These are phyloP conservation scores for Oryza officinalis DNA, from an alignment of 176 grass and related monocot genomes.

Conservation along the genomic window DNA sequence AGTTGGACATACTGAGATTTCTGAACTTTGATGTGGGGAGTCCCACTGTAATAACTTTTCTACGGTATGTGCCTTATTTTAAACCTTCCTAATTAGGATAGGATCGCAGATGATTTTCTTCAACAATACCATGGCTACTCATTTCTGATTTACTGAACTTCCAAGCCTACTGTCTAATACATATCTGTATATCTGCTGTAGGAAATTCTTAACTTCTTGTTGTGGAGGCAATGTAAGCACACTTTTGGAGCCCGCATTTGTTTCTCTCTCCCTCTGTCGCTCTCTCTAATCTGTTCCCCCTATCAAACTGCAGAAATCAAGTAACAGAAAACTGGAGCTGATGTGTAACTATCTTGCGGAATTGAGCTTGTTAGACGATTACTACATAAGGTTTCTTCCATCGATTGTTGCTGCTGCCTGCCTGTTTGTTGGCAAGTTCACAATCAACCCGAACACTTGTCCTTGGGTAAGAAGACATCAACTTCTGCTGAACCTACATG, in stretches of 20 bases:
- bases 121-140: not conserved
- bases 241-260: not conserved
- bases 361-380: slow-evolving; percentile 61
- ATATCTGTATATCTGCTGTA: slow-evolving; percentile 27
- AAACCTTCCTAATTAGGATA: not conserved
- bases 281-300: not conserved
- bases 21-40: slow-evolving; percentile 48
- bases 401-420: slow-evolving; percentile 61
- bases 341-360: slow-evolving; percentile 64
- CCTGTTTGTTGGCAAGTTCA: slow-evolving; percentile 65
- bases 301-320: slow-evolving; percentile 26
- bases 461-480: slow-evolving; percentile 50
- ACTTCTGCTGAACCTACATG: not conserved
- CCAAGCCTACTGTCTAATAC: not conserved
- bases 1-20: slow-evolving; percentile 49
- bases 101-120: not conserved
- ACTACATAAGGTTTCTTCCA: slow-evolving; percentile 53
- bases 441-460: slow-evolving; percentile 37
- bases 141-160: not conserved
- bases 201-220: slow-evolving; percentile 42
- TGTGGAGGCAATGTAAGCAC: slow-evolving; percentile 51
- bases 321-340: slow-evolving; percentile 32
- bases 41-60: slow-evolving; percentile 57
- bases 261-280: no score
- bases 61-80: slow-evolving; percentile 27